Conservation (phyloP, 208 protist genomes). For the Strigomonas galati region DNA sequence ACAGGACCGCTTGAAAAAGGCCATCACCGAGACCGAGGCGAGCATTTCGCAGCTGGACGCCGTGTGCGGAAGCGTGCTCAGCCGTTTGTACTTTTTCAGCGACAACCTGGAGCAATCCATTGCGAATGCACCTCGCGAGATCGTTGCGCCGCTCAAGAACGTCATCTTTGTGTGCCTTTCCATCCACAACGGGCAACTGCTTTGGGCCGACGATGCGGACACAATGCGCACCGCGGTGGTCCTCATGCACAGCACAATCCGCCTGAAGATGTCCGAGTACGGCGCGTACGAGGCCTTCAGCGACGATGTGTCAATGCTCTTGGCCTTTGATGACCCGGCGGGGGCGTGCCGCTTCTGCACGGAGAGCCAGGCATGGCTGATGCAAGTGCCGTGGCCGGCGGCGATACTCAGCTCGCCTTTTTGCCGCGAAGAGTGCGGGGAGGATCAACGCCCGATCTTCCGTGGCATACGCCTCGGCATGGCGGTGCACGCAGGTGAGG, state of each 20-base stretch:
- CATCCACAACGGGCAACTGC: constrained; percentile 38
- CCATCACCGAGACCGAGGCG: constrained; percentile 56
- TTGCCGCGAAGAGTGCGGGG: constrained; percentile 21
- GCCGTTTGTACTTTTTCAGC: constrained; percentile 79
- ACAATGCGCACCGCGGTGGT: constrained; percentile 51
- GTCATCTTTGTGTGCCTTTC: constrained; percentile 76
- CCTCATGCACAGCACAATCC: constrained; percentile 61
- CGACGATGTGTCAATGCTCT: constrained; percentile 73
- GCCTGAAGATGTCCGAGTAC: constrained; percentile 81
- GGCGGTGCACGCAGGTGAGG: constrained; percentile 74
- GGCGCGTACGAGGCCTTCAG: constrained; percentile 84
- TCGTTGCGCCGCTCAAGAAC: constrained; percentile 50
- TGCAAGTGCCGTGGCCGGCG: constrained; percentile 71
- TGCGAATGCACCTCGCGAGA: constrained; percentile 19
- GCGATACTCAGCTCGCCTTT: constrained; percentile 42
- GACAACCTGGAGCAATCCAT: constrained; percentile 69
- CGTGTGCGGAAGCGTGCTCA: constrained; percentile 30
- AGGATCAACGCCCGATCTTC: constrained; percentile 42
- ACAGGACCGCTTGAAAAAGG: constrained; percentile 61
- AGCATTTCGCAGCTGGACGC: constrained; percentile 40
- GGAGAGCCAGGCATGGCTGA: constrained; percentile 75
- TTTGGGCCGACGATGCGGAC: constrained; percentile 67
- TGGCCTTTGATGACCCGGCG: constrained; percentile 68
- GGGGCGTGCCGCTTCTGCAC: constrained; percentile 79
- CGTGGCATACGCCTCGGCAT: constrained; percentile 70